phyloP scores from a whole-genome alignment of 371 early-diverging fungal species.

The Dichotomocladium elegans region DNA sequence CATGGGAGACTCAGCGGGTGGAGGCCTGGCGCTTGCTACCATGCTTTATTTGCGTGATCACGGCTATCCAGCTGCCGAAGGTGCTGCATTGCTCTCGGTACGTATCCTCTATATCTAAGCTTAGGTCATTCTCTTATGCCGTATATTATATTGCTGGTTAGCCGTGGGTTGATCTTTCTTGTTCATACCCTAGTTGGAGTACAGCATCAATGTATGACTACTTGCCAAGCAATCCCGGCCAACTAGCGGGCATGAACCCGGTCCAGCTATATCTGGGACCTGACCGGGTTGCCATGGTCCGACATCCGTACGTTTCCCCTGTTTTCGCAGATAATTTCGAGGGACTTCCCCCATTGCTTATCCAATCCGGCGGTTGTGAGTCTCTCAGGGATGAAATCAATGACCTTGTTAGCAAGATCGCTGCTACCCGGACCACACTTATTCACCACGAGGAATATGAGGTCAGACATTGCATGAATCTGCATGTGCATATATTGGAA shows the following conservation, averaged over 20 bases:
- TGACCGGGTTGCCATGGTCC: constrained; percentile 14
- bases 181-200: constrained; percentile 33
- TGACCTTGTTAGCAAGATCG: constrained; percentile 20
- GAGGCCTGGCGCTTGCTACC: constrained; percentile 48
- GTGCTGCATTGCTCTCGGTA: constrained; percentile 34
- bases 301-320: constrained; percentile 43
- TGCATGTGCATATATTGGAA: not conserved
- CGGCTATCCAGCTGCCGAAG: constrained; percentile 41
- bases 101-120: not conserved
- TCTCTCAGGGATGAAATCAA: constrained; percentile 55
- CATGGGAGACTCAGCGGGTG: constrained; percentile 81
- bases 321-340: constrained; percentile 40
- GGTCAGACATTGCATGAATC: constrained; percentile 1
- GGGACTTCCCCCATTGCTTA: constrained; percentile 49
- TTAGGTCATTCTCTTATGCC: not conserved
- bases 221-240: constrained; percentile 23
- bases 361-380: constrained; percentile 61
- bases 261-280: constrained; percentile 29
- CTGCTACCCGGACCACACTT: constrained; percentile 21
- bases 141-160: constrained; percentile 7
- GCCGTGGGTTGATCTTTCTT: constrained; percentile 43
- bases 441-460: constrained; percentile 38
- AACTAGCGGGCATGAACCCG: constrained; percentile 20
- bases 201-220: constrained; percentile 26
- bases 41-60: constrained; percentile 52